Conservation (phyloP, 2,329 filamentous ascomycete species). For the Mycosphaerelloides madeirae region DNA sequence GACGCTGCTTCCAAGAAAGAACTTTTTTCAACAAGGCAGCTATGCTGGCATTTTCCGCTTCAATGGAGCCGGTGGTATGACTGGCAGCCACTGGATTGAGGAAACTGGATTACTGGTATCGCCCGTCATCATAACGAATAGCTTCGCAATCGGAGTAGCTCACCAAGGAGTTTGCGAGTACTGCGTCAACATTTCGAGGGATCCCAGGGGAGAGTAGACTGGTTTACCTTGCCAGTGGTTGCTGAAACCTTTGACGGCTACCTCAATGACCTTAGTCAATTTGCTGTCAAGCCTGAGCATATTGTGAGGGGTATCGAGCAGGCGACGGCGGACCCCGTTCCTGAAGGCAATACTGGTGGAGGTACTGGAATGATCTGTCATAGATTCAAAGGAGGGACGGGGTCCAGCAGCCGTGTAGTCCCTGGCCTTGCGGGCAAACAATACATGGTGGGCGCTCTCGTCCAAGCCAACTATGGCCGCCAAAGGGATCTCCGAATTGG, state of each 20-base stretch:
- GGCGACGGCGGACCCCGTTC: background rate
- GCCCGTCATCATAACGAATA: background rate
- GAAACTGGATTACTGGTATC: background rate
- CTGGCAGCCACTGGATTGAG: conserved; percentile 3
- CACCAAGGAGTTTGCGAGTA: background rate
- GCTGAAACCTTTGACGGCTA: conserved; percentile 2
- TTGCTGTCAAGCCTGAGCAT: conserved; percentile 1
- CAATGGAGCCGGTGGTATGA: conserved; percentile 3
- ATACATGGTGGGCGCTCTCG: background rate
- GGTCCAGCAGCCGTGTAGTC: conserved; percentile 1
- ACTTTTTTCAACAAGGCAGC: conserved; percentile 1
- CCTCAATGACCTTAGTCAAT: background rate
- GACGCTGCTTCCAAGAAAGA: background rate
- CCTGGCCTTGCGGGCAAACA: background rate
- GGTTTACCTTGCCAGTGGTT: background rate
- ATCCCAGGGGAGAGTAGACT: background rate
- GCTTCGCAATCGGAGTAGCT: background rate
- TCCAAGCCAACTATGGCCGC: conserved; percentile 3
- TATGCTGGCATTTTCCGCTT: conserved; percentile 6
- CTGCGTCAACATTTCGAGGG: background rate
- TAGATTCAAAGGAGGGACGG: conserved; percentile 1
- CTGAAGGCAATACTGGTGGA: background rate
- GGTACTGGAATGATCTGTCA: conserved; percentile 2
- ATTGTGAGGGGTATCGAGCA: background rate
- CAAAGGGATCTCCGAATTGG: background rate